Percentiles rank a stretch among this genome's conserved stretches.
phyloP scores from a whole-genome alignment of 2,329 filamentous ascomycete genomes.

The Hypoxylon sp. region DNA sequence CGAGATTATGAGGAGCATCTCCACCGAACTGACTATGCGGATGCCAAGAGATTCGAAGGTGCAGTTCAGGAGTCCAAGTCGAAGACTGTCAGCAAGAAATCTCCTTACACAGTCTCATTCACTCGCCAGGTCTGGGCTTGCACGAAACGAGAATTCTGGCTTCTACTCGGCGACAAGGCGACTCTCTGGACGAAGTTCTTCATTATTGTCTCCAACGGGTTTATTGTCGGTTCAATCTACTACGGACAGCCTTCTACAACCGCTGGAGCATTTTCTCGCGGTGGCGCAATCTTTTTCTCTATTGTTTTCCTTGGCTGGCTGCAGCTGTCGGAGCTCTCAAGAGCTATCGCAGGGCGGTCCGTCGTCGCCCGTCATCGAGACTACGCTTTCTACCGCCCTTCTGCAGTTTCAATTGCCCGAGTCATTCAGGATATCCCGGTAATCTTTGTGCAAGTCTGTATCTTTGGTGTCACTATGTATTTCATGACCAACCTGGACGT shows the following conservation, averaged over 20 bases:
- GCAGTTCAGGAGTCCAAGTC: conserved; percentile 78
- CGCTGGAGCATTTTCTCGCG: conserved; percentile 72
- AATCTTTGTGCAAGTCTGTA: conserved; percentile 74
- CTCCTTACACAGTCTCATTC: conserved; percentile 83
- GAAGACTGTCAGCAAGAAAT: conserved; percentile 76
- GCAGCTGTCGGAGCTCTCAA: conserved; percentile 83
- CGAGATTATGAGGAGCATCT: conserved; percentile 62
- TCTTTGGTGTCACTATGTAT: conserved; percentile 81
- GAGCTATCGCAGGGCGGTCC: conserved; percentile 78
- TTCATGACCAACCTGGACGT: conserved; percentile 81
- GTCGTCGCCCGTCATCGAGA: conserved; percentile 67
- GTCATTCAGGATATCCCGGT: conserved; percentile 71
- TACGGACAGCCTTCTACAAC: conserved; percentile 75
- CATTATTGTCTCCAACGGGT: conserved; percentile 79
- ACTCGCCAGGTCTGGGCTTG: conserved; percentile 77
- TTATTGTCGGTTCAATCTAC: conserved; percentile 86
- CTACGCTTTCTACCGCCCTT: conserved; percentile 68
- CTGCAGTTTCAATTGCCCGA: conserved; percentile 70
- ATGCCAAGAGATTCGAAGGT: conserved; percentile 75
- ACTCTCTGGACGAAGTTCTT: conserved; percentile 84
- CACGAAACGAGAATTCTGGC: conserved; percentile 82
- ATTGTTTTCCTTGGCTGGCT: conserved; percentile 73
- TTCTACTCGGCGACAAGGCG: conserved; percentile 80
- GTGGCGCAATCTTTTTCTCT: conserved; percentile 65
- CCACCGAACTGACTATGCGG: conserved; percentile 68